These are phyloP conservation scores for Botryosphaeria dothidea DNA, from an alignment of 2,329 filamentous ascomycete species.

Conservation along the genomic window DNA sequence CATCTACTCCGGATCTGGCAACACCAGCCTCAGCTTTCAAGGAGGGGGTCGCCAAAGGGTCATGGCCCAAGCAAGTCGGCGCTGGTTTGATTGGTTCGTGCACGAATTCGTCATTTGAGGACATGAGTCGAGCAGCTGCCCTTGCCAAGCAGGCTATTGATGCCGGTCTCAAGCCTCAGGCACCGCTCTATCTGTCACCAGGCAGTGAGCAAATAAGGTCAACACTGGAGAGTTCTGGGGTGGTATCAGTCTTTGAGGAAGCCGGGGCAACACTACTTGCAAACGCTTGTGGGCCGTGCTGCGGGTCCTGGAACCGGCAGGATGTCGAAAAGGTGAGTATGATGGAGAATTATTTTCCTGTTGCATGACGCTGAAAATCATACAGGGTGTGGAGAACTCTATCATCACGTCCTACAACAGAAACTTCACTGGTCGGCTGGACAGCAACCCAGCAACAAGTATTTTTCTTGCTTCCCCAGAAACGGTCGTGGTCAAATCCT, in stretches of 20 bases:
- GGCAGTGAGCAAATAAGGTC: slow-evolving; percentile 39
- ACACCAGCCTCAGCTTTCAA: slow-evolving; percentile 98
- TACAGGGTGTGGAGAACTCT: no score
- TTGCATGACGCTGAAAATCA: no score
- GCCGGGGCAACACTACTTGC: slow-evolving; percentile 35
- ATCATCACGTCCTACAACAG: no score
- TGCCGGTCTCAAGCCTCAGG: slow-evolving; percentile 34
- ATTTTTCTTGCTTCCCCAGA: no score
- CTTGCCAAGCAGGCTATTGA: slow-evolving; percentile 33
- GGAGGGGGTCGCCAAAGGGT: slow-evolving; percentile 90
- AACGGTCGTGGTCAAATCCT: no score
- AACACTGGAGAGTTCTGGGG: slow-evolving; percentile 33
- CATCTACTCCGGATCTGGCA: slow-evolving; percentile 96
- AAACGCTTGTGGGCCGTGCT: slow-evolving; percentile 39
- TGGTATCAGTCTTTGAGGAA: slow-evolving; percentile 30
- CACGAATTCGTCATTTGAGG: slow-evolving; percentile 37
- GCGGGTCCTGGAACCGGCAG: no score
- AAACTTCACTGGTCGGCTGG: no score
- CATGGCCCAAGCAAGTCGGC: slow-evolving; percentile 59
- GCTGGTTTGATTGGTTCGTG: neutral
- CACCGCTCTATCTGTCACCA: slow-evolving; percentile 34
- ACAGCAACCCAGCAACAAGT: no score
- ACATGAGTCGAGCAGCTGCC: slow-evolving; percentile 33
- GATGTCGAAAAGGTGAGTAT: no score
- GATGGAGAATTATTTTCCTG: no score